Conservation (phyloP, 2,329 filamentous ascomycete species). For the Lachnellula subtilissima region DNA sequence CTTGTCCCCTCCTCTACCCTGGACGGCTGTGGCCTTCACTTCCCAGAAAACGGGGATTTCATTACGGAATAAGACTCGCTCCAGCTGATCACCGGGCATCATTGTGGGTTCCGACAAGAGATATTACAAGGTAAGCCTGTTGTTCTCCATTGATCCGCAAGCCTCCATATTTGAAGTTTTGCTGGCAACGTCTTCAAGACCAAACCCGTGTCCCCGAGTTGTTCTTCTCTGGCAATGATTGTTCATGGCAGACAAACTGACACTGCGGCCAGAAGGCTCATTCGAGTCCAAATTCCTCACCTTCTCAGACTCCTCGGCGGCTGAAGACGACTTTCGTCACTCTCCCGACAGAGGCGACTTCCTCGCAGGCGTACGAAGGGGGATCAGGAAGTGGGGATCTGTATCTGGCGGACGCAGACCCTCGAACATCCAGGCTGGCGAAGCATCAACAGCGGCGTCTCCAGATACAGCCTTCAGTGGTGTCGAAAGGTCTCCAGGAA, state of each 20-base stretch:
- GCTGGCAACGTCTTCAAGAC: conserved; percentile 10
- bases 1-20: neutral
- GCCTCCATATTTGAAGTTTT: conserved; percentile 11
- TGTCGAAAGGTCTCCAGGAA: conserved; percentile 9
- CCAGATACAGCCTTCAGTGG: too few relatives aligned
- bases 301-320: conserved; percentile 20
- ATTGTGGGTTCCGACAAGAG: conserved; percentile 16
- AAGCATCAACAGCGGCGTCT: conserved; percentile 6
- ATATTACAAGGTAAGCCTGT: conserved; percentile 15
- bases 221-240: conserved; percentile 23
- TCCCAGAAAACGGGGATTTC: conserved; percentile 2
- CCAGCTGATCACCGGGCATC: conserved; percentile 12
- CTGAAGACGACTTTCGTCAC: conserved; percentile 17
- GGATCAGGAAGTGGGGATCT: conserved; percentile 29
- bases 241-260: conserved; percentile 31
- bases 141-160: neutral
- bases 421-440: conserved; percentile 19
- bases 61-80: conserved; percentile 1
- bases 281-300: conserved; percentile 25
- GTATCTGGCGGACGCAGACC: conserved; percentile 24
- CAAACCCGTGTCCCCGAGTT: conserved; percentile 1
- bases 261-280: conserved; percentile 26
- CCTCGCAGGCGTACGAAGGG: conserved; percentile 28
- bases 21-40: neutral
- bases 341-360: conserved; percentile 22